Evolutionary conservation across 768 basidiomycete genomes (phyloP), one percentile per base, ranked within the genome.

Genomic region (Phylloporus arenicola): DNA sequence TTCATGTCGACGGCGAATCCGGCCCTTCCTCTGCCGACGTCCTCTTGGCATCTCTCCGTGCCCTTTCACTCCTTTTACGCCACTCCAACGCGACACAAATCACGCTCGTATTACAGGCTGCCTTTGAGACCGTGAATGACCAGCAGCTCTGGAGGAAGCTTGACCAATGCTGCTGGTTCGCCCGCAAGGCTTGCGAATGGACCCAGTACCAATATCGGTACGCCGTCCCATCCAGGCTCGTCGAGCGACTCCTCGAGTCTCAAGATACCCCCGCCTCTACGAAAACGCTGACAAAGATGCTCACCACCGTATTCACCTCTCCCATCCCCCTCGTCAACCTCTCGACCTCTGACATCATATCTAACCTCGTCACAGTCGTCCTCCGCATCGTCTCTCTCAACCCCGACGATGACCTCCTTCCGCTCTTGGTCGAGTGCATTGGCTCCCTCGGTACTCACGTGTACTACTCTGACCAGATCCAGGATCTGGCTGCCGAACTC

Each of bases 391-490:
- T 83, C 24, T 72, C 80, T 1, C 70, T 83, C 29, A 76, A 84
- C 51, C 71, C 78, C 1, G 70, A 79, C 11, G 92, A 94, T 57
- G 52, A 74, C 7, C 72, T 92, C 10, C 70, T 97, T 11, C 76
- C 82, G 0, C 67, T 77, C 8, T 64, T 93, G 45, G 85, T 93
- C 8, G 75, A 82, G 48, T 86, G 87, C 61, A 85, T 94, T 38
- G 75, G 86, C 3, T 88, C 92, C 0, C 74, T 97, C 11, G 92
- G 92, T 31, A 83, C 86, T 11, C 92, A 95, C 61, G 83, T 95
- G 47, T 94, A 96, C 72, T 97, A 97, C 63, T 87, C 91, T 34
- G 94, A 96, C 67, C 94, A 97, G 68, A 91, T 93, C 44, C 90
- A 92, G 61, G 94, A 96, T 62, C 81, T 96, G 39, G 82, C 90